These are phyloP conservation scores for Xylariaceae sp. DNA, from an alignment of 2,329 filamentous ascomycete genomes.

Conservation along the genomic window DNA sequence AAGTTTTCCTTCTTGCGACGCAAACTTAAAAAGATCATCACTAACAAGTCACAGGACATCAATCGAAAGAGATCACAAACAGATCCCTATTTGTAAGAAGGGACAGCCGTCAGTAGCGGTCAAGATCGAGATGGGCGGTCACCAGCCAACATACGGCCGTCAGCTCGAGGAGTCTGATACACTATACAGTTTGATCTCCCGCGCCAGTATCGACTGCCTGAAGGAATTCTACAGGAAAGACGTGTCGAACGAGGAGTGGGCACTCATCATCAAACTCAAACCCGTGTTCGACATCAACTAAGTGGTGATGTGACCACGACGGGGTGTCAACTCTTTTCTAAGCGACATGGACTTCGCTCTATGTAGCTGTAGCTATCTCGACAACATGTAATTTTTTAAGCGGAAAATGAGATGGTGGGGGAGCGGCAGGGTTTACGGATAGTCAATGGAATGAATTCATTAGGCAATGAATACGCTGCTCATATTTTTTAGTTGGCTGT, in stretches of 20 bases:
- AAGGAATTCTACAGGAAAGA: constrained; percentile 87
- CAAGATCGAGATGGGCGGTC: constrained; percentile 93
- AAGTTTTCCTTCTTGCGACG: constrained; percentile 52
- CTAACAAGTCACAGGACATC: constrained; percentile 69
- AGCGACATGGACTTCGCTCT: not conserved
- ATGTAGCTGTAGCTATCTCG: not conserved
- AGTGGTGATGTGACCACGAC: too few species aligned
- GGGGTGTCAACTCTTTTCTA: too few species aligned
- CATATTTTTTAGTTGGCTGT: too few species aligned
- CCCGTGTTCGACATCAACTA: constrained; percentile 87
- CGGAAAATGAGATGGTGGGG: too few species aligned
- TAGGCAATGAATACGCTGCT: too few species aligned
- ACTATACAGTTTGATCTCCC: constrained; percentile 86
- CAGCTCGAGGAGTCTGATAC: constrained; percentile 91
- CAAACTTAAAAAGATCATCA: not conserved
- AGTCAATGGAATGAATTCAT: too few species aligned
- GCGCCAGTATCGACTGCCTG: constrained; percentile 88
- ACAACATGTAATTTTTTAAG: not conserved
- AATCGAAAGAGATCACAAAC: constrained; percentile 98
- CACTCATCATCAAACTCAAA: constrained; percentile 94
- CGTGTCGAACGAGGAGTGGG: constrained; percentile 82
- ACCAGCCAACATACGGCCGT: constrained; percentile 92
- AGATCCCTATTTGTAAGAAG: constrained; percentile 89
- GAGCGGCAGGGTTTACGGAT: too few species aligned
- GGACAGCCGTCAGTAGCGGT: constrained; percentile 96